A percentile compares a stretch with the other conserved stretches of the same genome.
These are phyloP conservation scores for Tremella fuciformis DNA, from an alignment of 768 basidiomycete genomes.

Conservation along the genomic window DNA sequence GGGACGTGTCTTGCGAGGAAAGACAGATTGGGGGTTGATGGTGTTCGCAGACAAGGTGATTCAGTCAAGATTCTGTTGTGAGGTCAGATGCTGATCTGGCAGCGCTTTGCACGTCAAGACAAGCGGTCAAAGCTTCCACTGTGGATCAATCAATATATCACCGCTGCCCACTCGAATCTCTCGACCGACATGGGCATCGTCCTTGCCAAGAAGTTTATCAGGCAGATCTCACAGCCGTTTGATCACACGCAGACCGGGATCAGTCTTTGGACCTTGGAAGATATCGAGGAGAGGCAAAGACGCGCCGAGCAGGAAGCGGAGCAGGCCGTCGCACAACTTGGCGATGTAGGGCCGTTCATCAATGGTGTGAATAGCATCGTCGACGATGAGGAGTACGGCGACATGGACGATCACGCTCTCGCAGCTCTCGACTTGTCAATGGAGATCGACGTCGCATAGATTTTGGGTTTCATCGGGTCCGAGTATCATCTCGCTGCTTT, in stretches of 20 bases:
- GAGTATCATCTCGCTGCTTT: background rate
- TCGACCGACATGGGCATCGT: conserved; percentile 98
- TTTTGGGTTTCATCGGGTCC: too few relatives aligned
- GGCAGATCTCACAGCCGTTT: conserved; percentile 96
- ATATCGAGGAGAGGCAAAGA: conserved; percentile 79
- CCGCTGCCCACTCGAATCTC: conserved; percentile 93
- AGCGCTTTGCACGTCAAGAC: conserved; percentile 49
- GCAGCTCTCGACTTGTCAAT: conserved; percentile 27
- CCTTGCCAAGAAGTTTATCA: conserved; percentile 91
- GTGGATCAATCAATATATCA: conserved; percentile 99
- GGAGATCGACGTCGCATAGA: conserved; percentile 5
- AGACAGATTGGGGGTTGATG: conserved; percentile 99
- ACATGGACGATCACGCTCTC: conserved; percentile 28
- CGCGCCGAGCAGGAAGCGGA: conserved; percentile 68
- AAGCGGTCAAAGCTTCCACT: conserved; percentile 86
- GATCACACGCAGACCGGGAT: conserved; percentile 94
- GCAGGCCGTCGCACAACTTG: conserved; percentile 46
- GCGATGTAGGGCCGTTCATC: background rate
- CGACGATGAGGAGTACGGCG: conserved; percentile 21
- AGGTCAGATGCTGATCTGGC: background rate
- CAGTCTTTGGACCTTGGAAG: conserved; percentile 90
- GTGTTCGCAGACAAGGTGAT: conserved; percentile 94
- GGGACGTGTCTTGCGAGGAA: conserved; percentile 92
- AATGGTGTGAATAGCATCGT: conserved; percentile 14
- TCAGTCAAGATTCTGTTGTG: background rate